Base-by-base conservation (phyloP, 805 yeast genomes). In the Candida sanyiensis region DNA sequence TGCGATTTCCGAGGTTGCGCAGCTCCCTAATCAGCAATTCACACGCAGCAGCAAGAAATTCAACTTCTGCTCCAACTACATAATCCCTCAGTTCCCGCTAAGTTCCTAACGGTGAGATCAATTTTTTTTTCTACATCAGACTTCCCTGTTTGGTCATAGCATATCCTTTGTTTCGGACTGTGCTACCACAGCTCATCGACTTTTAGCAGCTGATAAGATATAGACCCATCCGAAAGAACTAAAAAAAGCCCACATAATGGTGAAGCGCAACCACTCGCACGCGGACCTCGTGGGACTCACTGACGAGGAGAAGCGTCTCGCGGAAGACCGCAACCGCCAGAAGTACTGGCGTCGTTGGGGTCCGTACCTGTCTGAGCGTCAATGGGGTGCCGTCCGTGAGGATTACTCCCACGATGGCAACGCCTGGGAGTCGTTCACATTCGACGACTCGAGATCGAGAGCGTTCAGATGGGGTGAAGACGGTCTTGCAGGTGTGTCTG, bases 391-490 rank as follows among this genome's bases (percentile, higher is more conserved):
- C 1, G 90, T 84, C 5, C 67, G 96, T 44, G 96, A 88, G 61
- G 96, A 87, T 57, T 88, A 88, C 61, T 83, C 95, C 0, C 68
- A 62, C 36, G 73, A 78, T 49, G 97, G 97, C 30, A 87, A 87
- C 50, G 96, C 96, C 4, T 88, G 97, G 97, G 70, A 77, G 27
- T 76, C 77, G 50, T 88, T 88, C 61, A 85, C 94, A 7, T 87
- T 86, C 58, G 94, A 85, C 43, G 87, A 85, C 44, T 82, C 94
- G 2, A 70, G 77, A 43, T 75, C 88, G 17, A 67, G 97, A 48
- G 76, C 85, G 11, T 88, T 83, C 58, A 70, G 97, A 31, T 88
- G 97, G 97, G 95, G 96, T 29, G 97, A 89, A 59, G 96, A 88
- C 58, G 97, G 97, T 2, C 65, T 88, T 49, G 94, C 90, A 9